Evolutionary conservation across 2,329 filamentous ascomycete species (phyloP).

Genomic region (Penicillium sp.): DNA sequence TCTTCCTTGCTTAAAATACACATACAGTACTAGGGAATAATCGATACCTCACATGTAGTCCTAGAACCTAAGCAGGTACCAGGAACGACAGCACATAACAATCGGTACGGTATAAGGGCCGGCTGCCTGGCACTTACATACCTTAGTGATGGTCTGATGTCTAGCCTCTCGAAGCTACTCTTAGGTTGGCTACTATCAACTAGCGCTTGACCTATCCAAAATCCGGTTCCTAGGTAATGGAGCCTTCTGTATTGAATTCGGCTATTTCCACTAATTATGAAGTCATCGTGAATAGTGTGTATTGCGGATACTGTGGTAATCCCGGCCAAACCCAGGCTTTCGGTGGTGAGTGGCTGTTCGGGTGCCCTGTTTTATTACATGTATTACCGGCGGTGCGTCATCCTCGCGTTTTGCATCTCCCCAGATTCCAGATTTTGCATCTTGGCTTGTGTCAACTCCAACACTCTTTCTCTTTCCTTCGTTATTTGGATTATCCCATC

Average conservation of each 20-base stretch:
- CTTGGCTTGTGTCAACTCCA: not conserved
- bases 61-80: not conserved
- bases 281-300: conserved; percentile 18
- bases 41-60: not conserved
- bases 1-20: not conserved
- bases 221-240: not conserved
- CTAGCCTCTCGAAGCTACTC: not conserved
- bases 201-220: not conserved
- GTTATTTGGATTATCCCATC: not conserved
- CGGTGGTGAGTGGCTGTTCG: not conserved
- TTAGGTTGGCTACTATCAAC: not conserved
- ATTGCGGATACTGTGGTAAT: not conserved
- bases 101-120: not conserved
- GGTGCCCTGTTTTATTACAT: conserved; percentile 5
- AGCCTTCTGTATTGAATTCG: not conserved
- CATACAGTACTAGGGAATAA: not conserved
- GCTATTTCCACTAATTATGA: conserved; percentile 12
- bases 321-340: not conserved
- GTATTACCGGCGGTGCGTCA: not conserved
- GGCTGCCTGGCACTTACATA: too few species aligned
- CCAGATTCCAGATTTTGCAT: conserved; percentile 5
- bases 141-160: too few species aligned
- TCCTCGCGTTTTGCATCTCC: not conserved
- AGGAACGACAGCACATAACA: not conserved
- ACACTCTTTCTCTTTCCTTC: not conserved